Evolutionary conservation across 495 filamentous ascomycete species (phyloP), one percentile per base, ranked within the genome.

Genomic region (Annulohypoxylon maeteangense): DNA sequence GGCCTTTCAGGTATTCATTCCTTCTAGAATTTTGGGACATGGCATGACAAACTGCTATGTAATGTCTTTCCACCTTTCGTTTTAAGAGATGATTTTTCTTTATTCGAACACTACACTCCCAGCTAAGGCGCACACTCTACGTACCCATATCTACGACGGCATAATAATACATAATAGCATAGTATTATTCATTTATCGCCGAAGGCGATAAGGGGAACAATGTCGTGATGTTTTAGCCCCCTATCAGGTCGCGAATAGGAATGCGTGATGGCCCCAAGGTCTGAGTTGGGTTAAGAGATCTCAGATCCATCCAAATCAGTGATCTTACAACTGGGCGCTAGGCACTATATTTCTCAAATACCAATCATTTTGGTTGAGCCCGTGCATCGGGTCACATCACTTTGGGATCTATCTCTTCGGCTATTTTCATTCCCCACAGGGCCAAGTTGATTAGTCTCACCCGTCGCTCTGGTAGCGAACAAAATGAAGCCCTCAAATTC

Each of bases 401-500:
- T 65, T 61, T 67, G 40, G 65, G 65, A 62, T 68, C 61, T 72
- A 60, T 66, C 60, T 72, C 25, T 72, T 72, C 70, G 70, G 65
- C 61, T 72, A 68, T 68, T 72, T 72, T 68, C 44, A 50, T 68
- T 65, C 70, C 70, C 70, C 70, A 68, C 70, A 68, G 70, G 60
- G 60, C 65, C 65, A 68, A 72, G 70, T 72, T 72, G 64, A 65
- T 67, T 72, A 72, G 70, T 72, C 70, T 72, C 64, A 68, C 70
- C 70, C 70, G 70, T 72, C 70, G 67, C 61, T 72, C 25, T 72
- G 70, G 70, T 72, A 72, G 70, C 70, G 70, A 72, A 64, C 44
- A 57, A 36, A 68, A 72, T 48, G 64, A 72, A 65, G 70, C 51
- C 65, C 32, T 68, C 70, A 65, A 72, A 72, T 68, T 67, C 70